These are phyloP conservation scores for Phoma herbarum DNA, from an alignment of 2,329 filamentous ascomycete genomes.

Conservation along the genomic window DNA sequence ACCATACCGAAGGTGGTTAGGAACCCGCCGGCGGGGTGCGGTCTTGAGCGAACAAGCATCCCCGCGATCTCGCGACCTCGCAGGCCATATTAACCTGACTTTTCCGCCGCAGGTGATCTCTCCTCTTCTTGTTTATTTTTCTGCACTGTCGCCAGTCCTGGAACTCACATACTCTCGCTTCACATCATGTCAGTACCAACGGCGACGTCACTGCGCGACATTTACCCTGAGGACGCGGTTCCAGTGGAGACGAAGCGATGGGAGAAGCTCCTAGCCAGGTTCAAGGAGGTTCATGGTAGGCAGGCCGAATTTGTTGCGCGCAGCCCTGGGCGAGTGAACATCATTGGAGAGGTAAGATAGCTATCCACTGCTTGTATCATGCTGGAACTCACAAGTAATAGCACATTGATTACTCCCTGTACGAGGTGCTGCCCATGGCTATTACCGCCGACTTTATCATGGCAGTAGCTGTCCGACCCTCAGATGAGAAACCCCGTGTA, in stretches of 20 bases:
- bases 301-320: conserved; percentile 82
- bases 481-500: conserved; percentile 67
- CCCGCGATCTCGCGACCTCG: conserved; percentile 32
- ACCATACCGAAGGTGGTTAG: not conserved
- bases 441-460: conserved; percentile 91
- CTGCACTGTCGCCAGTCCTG: not conserved
- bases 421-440: conserved; percentile 94
- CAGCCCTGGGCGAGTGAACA: conserved; percentile 94
- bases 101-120: conserved; percentile 2
- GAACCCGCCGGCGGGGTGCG: not conserved
- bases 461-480: conserved; percentile 71
- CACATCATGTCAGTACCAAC: conserved; percentile 69
- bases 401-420: conserved; percentile 98
- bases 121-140: conserved; percentile 1
- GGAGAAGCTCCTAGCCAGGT: conserved; percentile 75
- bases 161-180: not conserved
- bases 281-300: conserved; percentile 74
- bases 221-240: conserved; percentile 81
- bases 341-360: conserved; percentile 79
- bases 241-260: conserved; percentile 75
- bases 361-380: not conserved
- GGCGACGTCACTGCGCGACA: conserved; percentile 76
- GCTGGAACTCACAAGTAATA: conserved; percentile 37
- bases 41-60: not conserved
- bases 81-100: conserved; percentile 18